These are phyloP conservation scores for Butyriboletus appendiculatus DNA, from an alignment of 1,284 basidiomycete species.

Conservation along the genomic window DNA sequence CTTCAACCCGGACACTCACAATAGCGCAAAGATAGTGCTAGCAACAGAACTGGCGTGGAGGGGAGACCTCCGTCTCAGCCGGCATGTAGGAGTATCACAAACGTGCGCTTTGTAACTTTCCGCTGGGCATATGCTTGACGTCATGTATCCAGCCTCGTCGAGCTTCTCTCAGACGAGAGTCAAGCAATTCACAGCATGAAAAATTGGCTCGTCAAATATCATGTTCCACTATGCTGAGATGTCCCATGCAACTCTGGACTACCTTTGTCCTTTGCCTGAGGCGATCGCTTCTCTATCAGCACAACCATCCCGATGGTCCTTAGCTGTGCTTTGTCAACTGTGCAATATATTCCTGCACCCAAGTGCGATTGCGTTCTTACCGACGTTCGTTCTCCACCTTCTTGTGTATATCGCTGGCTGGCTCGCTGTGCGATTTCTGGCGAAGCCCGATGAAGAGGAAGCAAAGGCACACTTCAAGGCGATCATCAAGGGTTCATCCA, in stretches of 20 bases:
- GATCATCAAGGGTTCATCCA: slow-evolving; percentile 22
- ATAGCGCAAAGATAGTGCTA: slow-evolving; percentile 56
- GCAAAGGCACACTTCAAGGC: slow-evolving; percentile 44
- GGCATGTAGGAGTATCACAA: slow-evolving; percentile 59
- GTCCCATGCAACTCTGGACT: too few species aligned
- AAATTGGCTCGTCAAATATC: too few species aligned
- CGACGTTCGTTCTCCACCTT: too few species aligned
- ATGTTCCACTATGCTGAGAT: too few species aligned
- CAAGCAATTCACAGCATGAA: too few species aligned
- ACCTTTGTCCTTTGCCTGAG: too few species aligned
- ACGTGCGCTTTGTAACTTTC: slow-evolving; percentile 38
- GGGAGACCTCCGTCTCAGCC: slow-evolving; percentile 47
- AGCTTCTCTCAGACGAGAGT: slow-evolving; percentile 5
- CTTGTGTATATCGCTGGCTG: too few species aligned
- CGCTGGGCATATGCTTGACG: neutral
- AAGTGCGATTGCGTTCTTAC: too few species aligned
- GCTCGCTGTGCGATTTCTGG: slow-evolving; percentile 34
- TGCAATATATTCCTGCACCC: too few species aligned
- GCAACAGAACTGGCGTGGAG: slow-evolving; percentile 63
- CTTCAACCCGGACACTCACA: slow-evolving; percentile 56
- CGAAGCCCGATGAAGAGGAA: slow-evolving; percentile 42
- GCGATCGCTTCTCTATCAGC: too few species aligned
- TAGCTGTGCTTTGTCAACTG: too few species aligned
- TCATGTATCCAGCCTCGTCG: neutral
- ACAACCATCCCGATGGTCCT: too few species aligned